Conservation (phyloP, 148 eudicot species). For the Spergularia marina region DNA sequence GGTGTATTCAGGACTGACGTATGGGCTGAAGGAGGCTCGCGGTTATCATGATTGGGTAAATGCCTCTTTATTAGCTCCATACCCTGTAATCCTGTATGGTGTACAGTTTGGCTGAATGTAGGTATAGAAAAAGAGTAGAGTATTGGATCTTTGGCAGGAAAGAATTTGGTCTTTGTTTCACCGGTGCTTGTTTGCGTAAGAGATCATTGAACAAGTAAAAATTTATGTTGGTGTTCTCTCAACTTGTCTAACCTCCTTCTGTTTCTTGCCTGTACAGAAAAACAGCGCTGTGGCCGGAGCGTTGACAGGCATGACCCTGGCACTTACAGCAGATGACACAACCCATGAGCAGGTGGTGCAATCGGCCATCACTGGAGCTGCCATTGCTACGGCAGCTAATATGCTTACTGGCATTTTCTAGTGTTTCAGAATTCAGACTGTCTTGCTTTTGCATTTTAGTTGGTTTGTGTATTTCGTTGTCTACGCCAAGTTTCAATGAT, state of each 20-base stretch:
- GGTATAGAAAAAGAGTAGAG: neutral
- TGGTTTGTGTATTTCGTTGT: neutral
- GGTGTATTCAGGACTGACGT: slow-evolving; percentile 87
- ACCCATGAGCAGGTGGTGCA: slow-evolving; percentile 89
- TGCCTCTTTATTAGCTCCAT: no score
- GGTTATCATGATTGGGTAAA: slow-evolving; percentile 96
- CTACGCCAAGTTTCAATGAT: neutral
- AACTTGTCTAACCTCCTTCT: neutral
- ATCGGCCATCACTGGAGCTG: slow-evolving; percentile 91
- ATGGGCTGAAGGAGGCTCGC: slow-evolving; percentile 88
- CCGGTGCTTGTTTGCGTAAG: no score
- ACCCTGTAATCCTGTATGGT: neutral
- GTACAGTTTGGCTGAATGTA: no score
- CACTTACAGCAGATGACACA: slow-evolving; percentile 56
- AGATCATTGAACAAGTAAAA: no score
- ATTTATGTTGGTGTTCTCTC: no score
- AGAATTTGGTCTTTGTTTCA: neutral
- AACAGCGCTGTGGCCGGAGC: slow-evolving; percentile 98
- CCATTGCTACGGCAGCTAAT: slow-evolving; percentile 84
- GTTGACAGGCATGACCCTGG: slow-evolving; percentile 70
- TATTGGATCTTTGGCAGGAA: neutral
- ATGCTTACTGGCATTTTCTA: slow-evolving; percentile 70
- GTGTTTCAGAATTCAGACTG: neutral
- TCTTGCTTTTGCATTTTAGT: neutral
- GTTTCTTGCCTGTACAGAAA: slow-evolving; percentile 42